These are phyloP conservation scores for Aphanomyces astaci DNA, from an alignment of 352 stramenopile genomes.

Conservation along the genomic window DNA sequence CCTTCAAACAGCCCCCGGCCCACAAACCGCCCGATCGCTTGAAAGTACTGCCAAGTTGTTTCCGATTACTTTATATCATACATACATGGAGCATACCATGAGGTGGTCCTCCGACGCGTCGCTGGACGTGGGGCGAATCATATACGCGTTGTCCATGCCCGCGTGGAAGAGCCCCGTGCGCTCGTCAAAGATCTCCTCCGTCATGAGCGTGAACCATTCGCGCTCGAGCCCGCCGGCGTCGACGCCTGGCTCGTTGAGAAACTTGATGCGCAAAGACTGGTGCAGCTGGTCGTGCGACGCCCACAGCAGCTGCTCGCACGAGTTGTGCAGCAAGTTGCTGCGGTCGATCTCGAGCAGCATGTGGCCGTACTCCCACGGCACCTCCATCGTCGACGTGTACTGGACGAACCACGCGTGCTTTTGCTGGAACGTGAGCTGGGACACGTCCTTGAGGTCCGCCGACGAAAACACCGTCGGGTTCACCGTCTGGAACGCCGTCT, in stretches of 20 bases:
- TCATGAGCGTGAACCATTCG: slow-evolving; percentile 89
- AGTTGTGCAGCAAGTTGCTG: slow-evolving; percentile 85
- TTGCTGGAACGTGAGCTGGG: slow-evolving; percentile 68
- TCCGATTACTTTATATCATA: no score
- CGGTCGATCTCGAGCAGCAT: slow-evolving; percentile 81
- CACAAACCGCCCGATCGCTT: slow-evolving; percentile 83
- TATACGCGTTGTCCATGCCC: slow-evolving; percentile 61
- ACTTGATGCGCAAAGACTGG: slow-evolving; percentile 84
- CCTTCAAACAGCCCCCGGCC: slow-evolving; percentile 83
- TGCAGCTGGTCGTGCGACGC: slow-evolving; percentile 76
- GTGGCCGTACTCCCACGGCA: slow-evolving; percentile 83
- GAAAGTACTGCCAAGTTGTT: slow-evolving; percentile 73
- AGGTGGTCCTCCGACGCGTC: slow-evolving; percentile 80
- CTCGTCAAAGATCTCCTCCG: slow-evolving; percentile 83
- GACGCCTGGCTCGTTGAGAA: slow-evolving; percentile 85
- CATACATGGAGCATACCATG: no score
- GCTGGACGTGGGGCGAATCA: slow-evolving; percentile 75
- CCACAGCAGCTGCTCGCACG: slow-evolving; percentile 78
- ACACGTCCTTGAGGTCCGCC: slow-evolving; percentile 66
- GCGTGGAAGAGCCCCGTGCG: slow-evolving; percentile 71
- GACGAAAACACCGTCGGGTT: slow-evolving; percentile 47
- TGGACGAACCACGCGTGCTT: slow-evolving; percentile 86
- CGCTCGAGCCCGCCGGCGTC: slow-evolving; percentile 86
- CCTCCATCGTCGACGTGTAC: slow-evolving; percentile 74
- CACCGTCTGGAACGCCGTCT: slow-evolving; percentile 41